phyloP scores from a whole-genome alignment of 208 protist genomes.

The Trypanosoma lewisi region DNA sequence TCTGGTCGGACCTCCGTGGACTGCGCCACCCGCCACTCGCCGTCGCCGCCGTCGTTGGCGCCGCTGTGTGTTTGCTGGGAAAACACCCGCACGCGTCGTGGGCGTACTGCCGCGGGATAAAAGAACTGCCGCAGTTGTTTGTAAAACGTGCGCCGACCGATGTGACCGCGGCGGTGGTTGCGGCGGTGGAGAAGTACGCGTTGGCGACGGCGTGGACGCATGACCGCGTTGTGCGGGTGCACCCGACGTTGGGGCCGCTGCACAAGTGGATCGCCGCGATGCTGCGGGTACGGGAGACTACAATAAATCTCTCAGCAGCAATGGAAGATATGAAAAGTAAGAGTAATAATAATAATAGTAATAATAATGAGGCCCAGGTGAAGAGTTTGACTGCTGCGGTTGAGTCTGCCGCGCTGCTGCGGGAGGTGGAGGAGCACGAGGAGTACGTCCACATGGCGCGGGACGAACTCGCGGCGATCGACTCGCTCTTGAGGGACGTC shows the following conservation, averaged over 20 bases:
- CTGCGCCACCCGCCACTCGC: constrained; percentile 12
- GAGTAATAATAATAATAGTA: background rate
- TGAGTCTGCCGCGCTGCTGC: constrained; percentile 11
- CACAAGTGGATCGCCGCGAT: constrained; percentile 35
- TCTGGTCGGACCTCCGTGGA: constrained; percentile 27
- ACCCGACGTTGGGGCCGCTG: constrained; percentile 19
- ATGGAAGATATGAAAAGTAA: background rate
- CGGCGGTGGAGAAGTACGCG: background rate
- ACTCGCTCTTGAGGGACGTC: constrained; percentile 25
- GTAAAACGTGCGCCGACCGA: background rate
- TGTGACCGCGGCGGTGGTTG: background rate
- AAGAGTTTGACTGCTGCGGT: background rate
- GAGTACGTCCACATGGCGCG: constrained; percentile 37
- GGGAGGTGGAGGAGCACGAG: constrained; percentile 32
- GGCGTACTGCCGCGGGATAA: background rate
- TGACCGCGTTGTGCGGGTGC: constrained; percentile 4
- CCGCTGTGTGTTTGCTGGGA: constrained; percentile 14
- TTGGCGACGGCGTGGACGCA: constrained; percentile 7
- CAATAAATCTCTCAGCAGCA: background rate
- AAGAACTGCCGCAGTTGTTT: background rate
- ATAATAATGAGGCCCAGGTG: background rate
- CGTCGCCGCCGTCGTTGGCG: constrained; percentile 3
- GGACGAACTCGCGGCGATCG: constrained; percentile 38
- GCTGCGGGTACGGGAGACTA: constrained; percentile 15
- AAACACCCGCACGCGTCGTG: background rate